Conservation (phyloP, 1,284 basidiomycete genomes). For the Rhodotorula sp. region DNA sequence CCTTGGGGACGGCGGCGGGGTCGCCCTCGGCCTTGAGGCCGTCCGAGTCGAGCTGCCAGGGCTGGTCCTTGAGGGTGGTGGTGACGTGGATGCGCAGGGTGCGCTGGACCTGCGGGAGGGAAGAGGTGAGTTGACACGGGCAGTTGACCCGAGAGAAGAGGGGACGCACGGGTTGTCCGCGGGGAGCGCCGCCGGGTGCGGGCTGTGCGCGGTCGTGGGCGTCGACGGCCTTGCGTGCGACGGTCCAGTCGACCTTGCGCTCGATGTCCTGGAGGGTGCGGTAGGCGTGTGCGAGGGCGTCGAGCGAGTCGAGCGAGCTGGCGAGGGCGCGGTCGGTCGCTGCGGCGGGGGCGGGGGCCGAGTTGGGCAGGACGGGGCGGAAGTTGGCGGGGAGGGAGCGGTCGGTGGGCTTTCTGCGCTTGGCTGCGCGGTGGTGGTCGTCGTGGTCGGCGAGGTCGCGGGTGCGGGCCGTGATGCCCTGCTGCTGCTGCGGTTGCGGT, state of each 20-base stretch:
- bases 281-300: constrained; percentile 56
- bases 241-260: constrained; percentile 91
- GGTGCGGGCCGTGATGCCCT: neutral
- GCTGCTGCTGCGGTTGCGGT: neutral
- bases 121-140: neutral
- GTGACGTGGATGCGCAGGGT: constrained; percentile 85
- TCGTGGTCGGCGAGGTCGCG: constrained; percentile 23
- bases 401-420: constrained; percentile 37
- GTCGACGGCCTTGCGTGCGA: constrained; percentile 85
- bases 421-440: constrained; percentile 25
- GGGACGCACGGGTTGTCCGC: constrained; percentile 6
- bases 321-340: constrained; percentile 20
- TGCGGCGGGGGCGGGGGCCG: neutral
- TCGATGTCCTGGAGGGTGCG: constrained; percentile 83
- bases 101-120: constrained; percentile 66
- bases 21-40: constrained; percentile 3
- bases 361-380: neutral
- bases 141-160: too few species aligned
- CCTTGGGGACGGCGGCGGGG: neutral
- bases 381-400: constrained; percentile 30
- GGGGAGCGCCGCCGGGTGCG: constrained; percentile 49
- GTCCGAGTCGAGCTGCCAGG: constrained; percentile 32
- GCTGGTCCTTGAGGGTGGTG: constrained; percentile 81
- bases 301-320: constrained; percentile 25
- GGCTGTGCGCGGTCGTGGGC: constrained; percentile 67